These are phyloP conservation scores for Podospora pseudocomata DNA, from an alignment of 495 filamentous ascomycete species.

Conservation along the genomic window DNA sequence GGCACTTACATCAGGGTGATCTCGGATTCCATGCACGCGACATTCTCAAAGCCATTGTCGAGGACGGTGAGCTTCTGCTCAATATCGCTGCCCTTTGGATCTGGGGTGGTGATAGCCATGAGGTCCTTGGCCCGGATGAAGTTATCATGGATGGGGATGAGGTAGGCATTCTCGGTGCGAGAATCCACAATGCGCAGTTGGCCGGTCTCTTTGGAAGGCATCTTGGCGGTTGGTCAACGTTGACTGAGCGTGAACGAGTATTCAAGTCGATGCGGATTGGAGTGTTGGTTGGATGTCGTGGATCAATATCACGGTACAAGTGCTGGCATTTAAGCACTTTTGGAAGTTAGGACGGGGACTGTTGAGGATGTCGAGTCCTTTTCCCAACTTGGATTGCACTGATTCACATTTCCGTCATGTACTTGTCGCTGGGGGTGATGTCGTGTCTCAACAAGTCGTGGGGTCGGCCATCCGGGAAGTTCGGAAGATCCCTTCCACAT, in stretches of 20 bases:
- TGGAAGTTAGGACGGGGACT: background rate
- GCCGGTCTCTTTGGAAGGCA: background rate
- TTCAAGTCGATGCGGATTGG: background rate
- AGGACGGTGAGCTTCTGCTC: constrained; percentile 40
- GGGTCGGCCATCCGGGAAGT: background rate
- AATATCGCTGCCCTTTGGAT: background rate
- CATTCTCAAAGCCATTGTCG: constrained; percentile 56
- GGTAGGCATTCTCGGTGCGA: constrained; percentile 1
- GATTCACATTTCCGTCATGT: background rate
- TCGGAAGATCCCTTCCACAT: background rate
- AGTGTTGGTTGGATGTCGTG: background rate
- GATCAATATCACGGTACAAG: background rate
- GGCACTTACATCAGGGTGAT: constrained; percentile 46
- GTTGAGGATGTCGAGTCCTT: background rate
- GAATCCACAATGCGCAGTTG: constrained; percentile 7
- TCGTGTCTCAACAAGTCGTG: background rate
- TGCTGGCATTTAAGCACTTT: background rate
- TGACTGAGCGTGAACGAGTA: background rate
- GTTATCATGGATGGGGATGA: constrained; percentile 6
- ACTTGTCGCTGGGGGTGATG: background rate
- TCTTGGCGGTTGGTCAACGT: background rate
- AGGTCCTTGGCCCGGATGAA: constrained; percentile 4
- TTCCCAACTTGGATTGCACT: background rate
- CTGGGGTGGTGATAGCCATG: background rate
- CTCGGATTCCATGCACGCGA: constrained; percentile 45